A percentile compares a stretch with the other conserved stretches of the same genome.
These are phyloP conservation scores for Suhomyces taliae DNA, from an alignment of 1,139 yeast genomes.

Conservation along the genomic window DNA sequence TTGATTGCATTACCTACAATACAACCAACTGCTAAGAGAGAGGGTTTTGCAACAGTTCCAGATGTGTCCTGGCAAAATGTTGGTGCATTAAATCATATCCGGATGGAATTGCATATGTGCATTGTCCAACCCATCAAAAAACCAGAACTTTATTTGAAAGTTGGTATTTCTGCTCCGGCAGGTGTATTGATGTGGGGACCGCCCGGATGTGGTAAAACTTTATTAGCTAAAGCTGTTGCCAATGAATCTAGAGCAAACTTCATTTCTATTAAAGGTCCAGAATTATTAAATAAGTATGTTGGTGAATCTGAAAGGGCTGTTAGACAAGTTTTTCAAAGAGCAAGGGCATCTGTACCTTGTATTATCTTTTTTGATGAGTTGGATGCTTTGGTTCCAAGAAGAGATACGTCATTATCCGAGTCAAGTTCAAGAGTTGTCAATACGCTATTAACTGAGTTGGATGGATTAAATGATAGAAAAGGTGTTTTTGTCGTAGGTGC, in stretches of 20 bases:
- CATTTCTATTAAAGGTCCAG: slow-evolving; percentile 95
- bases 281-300: slow-evolving; percentile 86
- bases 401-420: slow-evolving; percentile 86
- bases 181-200: slow-evolving; percentile 99
- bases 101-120: slow-evolving; percentile 94
- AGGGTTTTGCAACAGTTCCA: slow-evolving; percentile 98
- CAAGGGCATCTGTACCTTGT: slow-evolving; percentile 93
- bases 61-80: slow-evolving; percentile 96
- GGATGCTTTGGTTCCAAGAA: slow-evolving; percentile 92
- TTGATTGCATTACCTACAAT: slow-evolving; percentile 83
- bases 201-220: slow-evolving; percentile 97
- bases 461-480: slow-evolving; percentile 87
- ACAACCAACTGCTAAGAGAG: slow-evolving; percentile 97
- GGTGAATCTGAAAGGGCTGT: slow-evolving; percentile 97
- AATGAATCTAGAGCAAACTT: slow-evolving; percentile 95
- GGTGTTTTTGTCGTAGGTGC: slow-evolving; percentile 97
- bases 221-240: slow-evolving; percentile 95
- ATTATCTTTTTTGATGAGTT: slow-evolving; percentile 94
- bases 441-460: slow-evolving; percentile 88
- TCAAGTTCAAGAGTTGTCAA: slow-evolving; percentile 93
- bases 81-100: slow-evolving; percentile 78
- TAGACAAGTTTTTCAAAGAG: slow-evolving; percentile 90
- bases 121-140: slow-evolving; percentile 94
- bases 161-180: slow-evolving; percentile 95
- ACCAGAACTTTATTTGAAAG: slow-evolving; percentile 85